Evolutionary conservation across 306 rosid genomes (phyloP).

Genomic region (Elaeagnus macrophylla): DNA sequence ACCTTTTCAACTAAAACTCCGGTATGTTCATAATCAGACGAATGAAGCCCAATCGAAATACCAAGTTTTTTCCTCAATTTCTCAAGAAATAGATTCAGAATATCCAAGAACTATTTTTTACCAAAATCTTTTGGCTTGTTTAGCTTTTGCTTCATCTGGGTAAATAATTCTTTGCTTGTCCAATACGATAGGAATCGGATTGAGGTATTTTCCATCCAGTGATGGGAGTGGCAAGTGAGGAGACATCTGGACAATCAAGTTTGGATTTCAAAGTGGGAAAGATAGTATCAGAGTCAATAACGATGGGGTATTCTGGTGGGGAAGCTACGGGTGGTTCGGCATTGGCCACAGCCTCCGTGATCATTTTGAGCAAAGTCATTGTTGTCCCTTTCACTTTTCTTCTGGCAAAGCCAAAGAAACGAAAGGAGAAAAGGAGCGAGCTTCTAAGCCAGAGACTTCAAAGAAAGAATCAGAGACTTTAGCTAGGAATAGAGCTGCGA

Average conservation of each 20-base stretch:
- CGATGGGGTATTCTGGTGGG: conserved; percentile 48
- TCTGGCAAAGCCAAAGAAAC: no score
- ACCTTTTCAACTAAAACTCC: conserved; percentile 38
- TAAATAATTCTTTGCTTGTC: conserved; percentile 38
- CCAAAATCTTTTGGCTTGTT: conserved; percentile 24
- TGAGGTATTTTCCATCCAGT: conserved; percentile 52
- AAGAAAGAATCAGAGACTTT: no score
- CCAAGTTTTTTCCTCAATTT: conserved; percentile 33
- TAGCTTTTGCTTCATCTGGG: conserved; percentile 40
- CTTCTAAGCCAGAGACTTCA: no score
- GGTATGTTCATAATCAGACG: conserved; percentile 26
- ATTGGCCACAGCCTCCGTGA: conserved; percentile 37
- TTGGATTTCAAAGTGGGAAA: conserved; percentile 39
- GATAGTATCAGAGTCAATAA: conserved; percentile 52
- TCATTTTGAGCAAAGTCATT: conserved; percentile 68
- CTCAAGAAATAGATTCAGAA: conserved; percentile 46
- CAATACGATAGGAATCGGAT: conserved; percentile 42
- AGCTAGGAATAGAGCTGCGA: no score
- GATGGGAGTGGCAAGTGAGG: conserved; percentile 34
- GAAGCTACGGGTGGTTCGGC: conserved; percentile 22
- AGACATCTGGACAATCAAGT: conserved; percentile 25
- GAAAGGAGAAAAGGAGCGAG: no score
- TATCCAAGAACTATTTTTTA: conserved; percentile 38
- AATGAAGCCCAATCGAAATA: conserved; percentile 26
- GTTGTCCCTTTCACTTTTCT: no score